phyloP scores from a whole-genome alignment of 176 grass and related monocot species.

The Typha latifolia region DNA sequence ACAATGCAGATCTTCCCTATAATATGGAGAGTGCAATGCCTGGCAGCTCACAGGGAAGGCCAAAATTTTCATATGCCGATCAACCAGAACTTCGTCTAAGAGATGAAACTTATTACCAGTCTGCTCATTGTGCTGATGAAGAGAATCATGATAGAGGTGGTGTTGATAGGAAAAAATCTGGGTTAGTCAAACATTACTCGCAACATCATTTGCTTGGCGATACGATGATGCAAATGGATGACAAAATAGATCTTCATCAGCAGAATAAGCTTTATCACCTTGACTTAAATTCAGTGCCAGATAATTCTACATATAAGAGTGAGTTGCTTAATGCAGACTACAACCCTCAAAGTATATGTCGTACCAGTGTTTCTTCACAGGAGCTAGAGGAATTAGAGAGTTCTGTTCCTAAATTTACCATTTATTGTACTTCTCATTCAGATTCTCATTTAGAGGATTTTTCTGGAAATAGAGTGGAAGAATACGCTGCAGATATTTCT shows the following conservation, averaged over 20 bases:
- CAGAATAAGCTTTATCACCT: conserved; percentile 18
- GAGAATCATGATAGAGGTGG: conserved; percentile 6
- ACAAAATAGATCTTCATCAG: conserved; percentile 24
- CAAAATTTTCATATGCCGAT: conserved; percentile 22
- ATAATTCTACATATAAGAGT: conserved; percentile 9
- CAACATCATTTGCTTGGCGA: conserved; percentile 23
- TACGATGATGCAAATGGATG: conserved; percentile 13
- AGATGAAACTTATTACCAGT: conserved; percentile 18
- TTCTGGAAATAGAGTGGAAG: conserved; percentile 21
- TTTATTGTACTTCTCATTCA: conserved; percentile 23
- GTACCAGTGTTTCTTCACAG: conserved; percentile 34
- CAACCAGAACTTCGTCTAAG: conserved; percentile 20
- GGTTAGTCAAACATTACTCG: conserved; percentile 19
- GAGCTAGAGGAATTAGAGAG: conserved; percentile 49
- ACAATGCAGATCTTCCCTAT: neutral
- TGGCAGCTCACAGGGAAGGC: neutral
- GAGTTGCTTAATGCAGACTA: conserved; percentile 14
- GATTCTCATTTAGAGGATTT: conserved; percentile 18
- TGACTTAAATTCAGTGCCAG: conserved; percentile 15
- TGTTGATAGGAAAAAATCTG: conserved; percentile 9
- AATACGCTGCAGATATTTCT: conserved; percentile 14
- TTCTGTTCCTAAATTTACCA: conserved; percentile 19
- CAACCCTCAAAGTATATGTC: neutral
- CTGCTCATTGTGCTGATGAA: conserved; percentile 26
- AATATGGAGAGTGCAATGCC: neutral